Conservation (phyloP, 2,329 filamentous ascomycete genomes). For the Curvularia lunata region DNA sequence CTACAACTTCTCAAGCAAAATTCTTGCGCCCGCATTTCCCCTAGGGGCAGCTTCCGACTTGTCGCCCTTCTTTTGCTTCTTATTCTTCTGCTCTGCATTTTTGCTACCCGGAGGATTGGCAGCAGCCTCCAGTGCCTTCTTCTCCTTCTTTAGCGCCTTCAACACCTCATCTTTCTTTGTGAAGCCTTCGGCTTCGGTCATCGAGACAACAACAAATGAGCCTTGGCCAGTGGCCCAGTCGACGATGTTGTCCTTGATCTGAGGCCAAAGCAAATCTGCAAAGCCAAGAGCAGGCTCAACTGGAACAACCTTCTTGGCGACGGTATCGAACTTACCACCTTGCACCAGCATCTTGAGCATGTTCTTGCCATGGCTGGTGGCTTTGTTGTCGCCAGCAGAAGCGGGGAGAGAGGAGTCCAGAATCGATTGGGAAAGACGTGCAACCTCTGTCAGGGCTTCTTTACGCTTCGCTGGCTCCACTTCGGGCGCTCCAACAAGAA, state of each 20-base stretch:
- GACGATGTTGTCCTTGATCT: slow-evolving; percentile 76
- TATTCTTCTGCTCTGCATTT: slow-evolving; percentile 41
- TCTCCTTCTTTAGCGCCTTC: slow-evolving; percentile 74
- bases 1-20: slow-evolving; percentile 53
- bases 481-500: slow-evolving; percentile 75
- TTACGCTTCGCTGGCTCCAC: slow-evolving; percentile 66
- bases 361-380: slow-evolving; percentile 71
- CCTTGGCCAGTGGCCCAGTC: slow-evolving; percentile 87
- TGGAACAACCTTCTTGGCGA: slow-evolving; percentile 70
- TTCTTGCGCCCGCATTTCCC: slow-evolving; percentile 56
- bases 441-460: slow-evolving; percentile 72
- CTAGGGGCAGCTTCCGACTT: slow-evolving; percentile 45
- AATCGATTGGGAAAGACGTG: slow-evolving; percentile 49
- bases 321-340: slow-evolving; percentile 83
- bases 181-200: slow-evolving; percentile 77
- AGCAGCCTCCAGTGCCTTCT: slow-evolving; percentile 72
- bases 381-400: slow-evolving; percentile 46
- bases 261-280: slow-evolving; percentile 77
- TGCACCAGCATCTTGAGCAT: slow-evolving; percentile 92
- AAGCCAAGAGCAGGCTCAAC: slow-evolving; percentile 81
- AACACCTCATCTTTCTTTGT: slow-evolving; percentile 69
- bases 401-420: slow-evolving; percentile 45
- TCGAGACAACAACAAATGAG: slow-evolving; percentile 82
- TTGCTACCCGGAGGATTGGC: slow-evolving; percentile 57
- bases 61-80: slow-evolving; percentile 49